Base-by-base conservation (phyloP, 2,329 filamentous ascomycete genomes). In the Ceratocystis colombiana region DNA sequence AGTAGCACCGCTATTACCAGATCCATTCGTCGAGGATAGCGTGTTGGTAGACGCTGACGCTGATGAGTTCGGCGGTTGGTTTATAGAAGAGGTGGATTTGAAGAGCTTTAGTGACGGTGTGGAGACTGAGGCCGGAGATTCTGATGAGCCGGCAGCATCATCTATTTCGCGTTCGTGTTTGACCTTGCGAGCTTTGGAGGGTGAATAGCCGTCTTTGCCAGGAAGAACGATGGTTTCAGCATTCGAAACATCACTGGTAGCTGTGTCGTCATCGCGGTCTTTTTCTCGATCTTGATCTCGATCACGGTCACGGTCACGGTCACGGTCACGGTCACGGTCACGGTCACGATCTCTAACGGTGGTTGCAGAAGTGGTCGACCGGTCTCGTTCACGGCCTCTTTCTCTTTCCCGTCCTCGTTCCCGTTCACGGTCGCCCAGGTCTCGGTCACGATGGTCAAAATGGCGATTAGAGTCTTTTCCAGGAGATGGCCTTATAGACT, bases 211-310 rank as follows among this genome's bases (percentile, higher is more conserved):
- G 72, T 87, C 82, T 72, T 86, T 87, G 33, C 83, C 84, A 10
- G 84, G 80, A 44, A 88, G 74, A 45, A 89, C 85, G 69, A 88
- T 87, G 15, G 86, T 89, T 75, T 89, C 86, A 62, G 86, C 86
- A 72, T 89, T 86, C 1, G 86, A 89, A 71, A 86, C 85, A 67
- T 77, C 76, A 25, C 73, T 74, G 65, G 71, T 74, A 50, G 69
- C 72, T 68, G 78, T 76, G 57, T 79, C 77, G 66, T 81, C 78
- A 64, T 75, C 72, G 22, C 64, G 64, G 12, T 68, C 66, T 50
- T 28, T 63, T 37, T 64, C 53, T 17, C 44, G 30, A 12, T 66
- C 66, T 20, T 59, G 33, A n/a, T 68, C 61, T 70, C 62, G 41
- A 7, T 61, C 57, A 30, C 28, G 22, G 8, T 22, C 22, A 22